Evolutionary conservation across 2,329 filamentous ascomycete species (phyloP), one percentile per base, ranked within the genome.

Genomic region (Penicillium polonicum): DNA sequence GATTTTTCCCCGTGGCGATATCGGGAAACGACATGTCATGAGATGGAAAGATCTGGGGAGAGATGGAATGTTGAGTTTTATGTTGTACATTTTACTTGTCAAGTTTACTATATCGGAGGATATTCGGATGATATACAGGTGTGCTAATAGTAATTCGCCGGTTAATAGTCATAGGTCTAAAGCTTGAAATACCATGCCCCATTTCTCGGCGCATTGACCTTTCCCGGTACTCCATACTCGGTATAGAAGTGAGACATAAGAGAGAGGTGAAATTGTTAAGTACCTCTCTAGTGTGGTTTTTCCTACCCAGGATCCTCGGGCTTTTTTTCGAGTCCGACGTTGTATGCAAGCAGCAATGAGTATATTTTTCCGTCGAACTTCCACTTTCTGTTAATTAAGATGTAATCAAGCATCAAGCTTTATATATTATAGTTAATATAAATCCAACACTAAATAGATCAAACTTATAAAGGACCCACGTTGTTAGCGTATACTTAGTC

Each of bases 401-500:
- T 15, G 12, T 33, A 12, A 31, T 48, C n/a, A 17, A n/a, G 9
- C 23, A 31, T 48, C n/a, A 17, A n/a, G 9, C 41, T 25, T 19
- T 13, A 21, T n/a, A 17, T 17, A 13, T 12, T 42, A 19, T 29
- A 19, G 25, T 27, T 45, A 31, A 17, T 35, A 17, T 17, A n/a
- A n/a, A 35, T 6, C 17, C 7, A 44, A 43, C 17, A 43, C 13
- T 23, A 23, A 35, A 33, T 23, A 33, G 46, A 36, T 33, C 27
- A 3, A 48, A 12, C 12, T 17, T 19, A 12, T 15, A 13, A 25
- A 25, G 23, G n/a, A 43, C 31, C 21, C 27, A 21, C 21, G 21
- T 33, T 33, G 13, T 33, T 33, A 33, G 31, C 31, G 31, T 33
- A 15, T 33, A 48, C 21, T 35, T 49, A 50, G 59, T 58, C 55